Evolutionary conservation across 306 rosid species (phyloP), one percentile per base, ranked within the genome.

Genomic region (Biancaea sappan): DNA sequence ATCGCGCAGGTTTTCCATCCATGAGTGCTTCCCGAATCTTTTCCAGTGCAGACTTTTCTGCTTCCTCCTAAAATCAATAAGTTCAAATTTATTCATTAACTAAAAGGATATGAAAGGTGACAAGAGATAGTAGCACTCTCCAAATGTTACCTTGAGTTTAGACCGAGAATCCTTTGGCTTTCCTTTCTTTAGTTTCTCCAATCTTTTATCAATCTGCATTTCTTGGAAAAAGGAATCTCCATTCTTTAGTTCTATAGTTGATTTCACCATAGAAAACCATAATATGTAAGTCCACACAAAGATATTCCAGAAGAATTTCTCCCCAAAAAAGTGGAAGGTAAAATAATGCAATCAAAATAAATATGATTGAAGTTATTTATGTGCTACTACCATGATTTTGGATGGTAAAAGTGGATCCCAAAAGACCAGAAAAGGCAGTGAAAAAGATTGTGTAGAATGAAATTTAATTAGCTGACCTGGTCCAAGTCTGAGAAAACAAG

Each of bases 1-100:
- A 91, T 74, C 95, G 91, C 26, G 98, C 97, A 40, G 97, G 97
- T 82, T 91, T 94, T 47, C 98, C 98, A 71, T 90, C 96, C 96
- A 94, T 25, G 65, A 91, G 96, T 10, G 92, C 97, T 72, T 38
- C 77, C 53, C 65, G 88, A 62, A 94, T 90, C 85, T 76, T 94
- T 80, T 91, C 98, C 86, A 91, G 67, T 75, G 93, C 89, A 75
- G 93, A 72, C 76, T 88, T 87, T 80, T 94, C 98, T 26, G 93
- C 90, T 73, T 91, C 98, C 79, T 94, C 98, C 98, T 91, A 79
- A 69, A 78, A 81, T 50, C 71, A 83, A 71, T 66, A 71, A 74
- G 67, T 72, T 70, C 41, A 73, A 57, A 43, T 44, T 46, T 34
- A 71, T 10, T 31, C 41, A 41, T 29, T 68, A 38, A 72, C 25